A percentile compares a stretch with the other conserved stretches of the same genome.
Evolutionary conservation across 306 rosid species (phyloP).

Genomic region (Oemleria cerasiformis): DNA sequence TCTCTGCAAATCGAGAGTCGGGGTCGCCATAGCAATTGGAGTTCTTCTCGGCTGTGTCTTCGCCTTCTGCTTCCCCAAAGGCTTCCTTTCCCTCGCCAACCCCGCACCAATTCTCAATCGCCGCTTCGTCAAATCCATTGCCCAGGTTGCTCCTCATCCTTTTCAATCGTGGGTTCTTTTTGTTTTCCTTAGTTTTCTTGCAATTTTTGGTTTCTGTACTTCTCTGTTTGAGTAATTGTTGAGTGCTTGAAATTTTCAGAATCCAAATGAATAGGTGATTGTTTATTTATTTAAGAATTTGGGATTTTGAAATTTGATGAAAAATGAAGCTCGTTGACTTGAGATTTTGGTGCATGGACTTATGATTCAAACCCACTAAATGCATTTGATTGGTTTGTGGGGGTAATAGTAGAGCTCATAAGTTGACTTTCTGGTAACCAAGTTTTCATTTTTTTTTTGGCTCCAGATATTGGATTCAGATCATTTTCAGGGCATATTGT

Average conservation of each 20-base stretch:
- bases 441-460: neutral
- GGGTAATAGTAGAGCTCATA: neutral
- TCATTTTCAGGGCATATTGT: neutral
- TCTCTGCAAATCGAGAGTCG: slow-evolving; percentile 44
- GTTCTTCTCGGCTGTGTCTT: slow-evolving; percentile 58
- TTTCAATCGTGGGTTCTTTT: neutral
- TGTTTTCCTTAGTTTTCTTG: neutral
- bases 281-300: neutral
- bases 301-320: neutral
- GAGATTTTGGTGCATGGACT: slow-evolving; percentile 3
- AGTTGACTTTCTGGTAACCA: neutral
- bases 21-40: slow-evolving; percentile 58
- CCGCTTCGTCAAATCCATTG: slow-evolving; percentile 34
- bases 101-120: slow-evolving; percentile 31
- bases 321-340: slow-evolving; percentile 12
- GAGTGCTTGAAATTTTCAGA: neutral
- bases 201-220: neutral
- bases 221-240: slow-evolving; percentile 9
- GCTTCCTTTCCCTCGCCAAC: slow-evolving; percentile 40
- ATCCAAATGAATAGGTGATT: neutral
- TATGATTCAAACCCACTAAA: neutral
- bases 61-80: slow-evolving; percentile 65
- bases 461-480: neutral
- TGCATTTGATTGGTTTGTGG: neutral
- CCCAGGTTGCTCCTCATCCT: slow-evolving; percentile 48